Conservation (phyloP, 148 eudicot genomes). For the Fagopyrum homotropicum region DNA sequence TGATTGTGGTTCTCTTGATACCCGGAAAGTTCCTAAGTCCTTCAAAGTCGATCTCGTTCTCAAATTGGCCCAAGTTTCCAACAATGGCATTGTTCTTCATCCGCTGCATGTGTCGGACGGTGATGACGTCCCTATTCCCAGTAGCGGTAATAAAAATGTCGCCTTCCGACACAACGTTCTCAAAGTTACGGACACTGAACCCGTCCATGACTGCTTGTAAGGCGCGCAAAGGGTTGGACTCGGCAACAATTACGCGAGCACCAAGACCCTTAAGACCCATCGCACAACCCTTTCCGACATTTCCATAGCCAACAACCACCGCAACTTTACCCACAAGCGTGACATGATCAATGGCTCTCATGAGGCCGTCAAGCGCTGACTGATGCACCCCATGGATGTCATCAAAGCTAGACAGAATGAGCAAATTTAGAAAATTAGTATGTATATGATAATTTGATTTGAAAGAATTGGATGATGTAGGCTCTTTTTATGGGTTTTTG, state of each 20-base stretch:
- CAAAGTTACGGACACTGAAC: slow-evolving; percentile 60
- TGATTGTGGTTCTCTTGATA: slow-evolving; percentile 74
- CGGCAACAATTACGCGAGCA: slow-evolving; percentile 80
- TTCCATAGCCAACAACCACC: slow-evolving; percentile 85
- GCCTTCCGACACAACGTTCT: slow-evolving; percentile 55
- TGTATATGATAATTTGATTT: not conserved
- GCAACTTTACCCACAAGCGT: slow-evolving; percentile 92
- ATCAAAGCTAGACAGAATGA: slow-evolving; percentile 52
- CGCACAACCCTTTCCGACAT: slow-evolving; percentile 96
- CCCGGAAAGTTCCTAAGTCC: slow-evolving; percentile 87
- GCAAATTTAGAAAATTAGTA: too few relatives aligned
- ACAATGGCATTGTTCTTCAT: slow-evolving; percentile 99
- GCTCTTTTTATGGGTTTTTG: too few relatives aligned
- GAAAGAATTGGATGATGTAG: too few relatives aligned
- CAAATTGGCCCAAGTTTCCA: slow-evolving; percentile 95
- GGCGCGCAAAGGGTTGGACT: slow-evolving; percentile 85
- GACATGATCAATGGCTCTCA: slow-evolving; percentile 83
- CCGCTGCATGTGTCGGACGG: slow-evolving; percentile 74
- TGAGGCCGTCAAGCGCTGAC: slow-evolving; percentile 87
- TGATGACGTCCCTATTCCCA: slow-evolving; percentile 93
- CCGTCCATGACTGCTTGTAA: slow-evolving; percentile 91
- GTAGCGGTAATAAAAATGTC: slow-evolving; percentile 89
- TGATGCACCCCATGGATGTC: slow-evolving; percentile 95
- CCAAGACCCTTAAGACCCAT: slow-evolving; percentile 77
- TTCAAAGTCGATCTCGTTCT: slow-evolving; percentile 83